These are phyloP conservation scores for Margaritispora aquatica DNA, from an alignment of 495 filamentous ascomycete genomes.

Conservation along the genomic window DNA sequence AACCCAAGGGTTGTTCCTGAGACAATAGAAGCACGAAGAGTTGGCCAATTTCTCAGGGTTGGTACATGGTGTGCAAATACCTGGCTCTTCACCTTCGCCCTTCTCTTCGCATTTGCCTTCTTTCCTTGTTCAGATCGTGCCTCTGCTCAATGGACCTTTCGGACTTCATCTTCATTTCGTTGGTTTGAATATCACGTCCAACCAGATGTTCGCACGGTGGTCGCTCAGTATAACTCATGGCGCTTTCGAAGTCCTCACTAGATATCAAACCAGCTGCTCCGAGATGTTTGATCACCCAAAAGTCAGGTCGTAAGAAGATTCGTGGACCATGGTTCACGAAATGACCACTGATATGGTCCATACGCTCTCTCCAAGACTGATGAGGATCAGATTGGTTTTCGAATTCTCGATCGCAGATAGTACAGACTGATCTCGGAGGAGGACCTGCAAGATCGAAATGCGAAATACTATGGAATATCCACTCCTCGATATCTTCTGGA, in stretches of 20 bases:
- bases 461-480: slow-evolving; percentile 36
- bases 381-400: background rate
- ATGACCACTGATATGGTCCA: slow-evolving; percentile 39
- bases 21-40: background rate
- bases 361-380: slow-evolving; percentile 24
- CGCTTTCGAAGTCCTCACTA: slow-evolving; percentile 5
- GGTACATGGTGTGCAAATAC: background rate
- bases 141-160: background rate
- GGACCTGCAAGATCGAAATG: slow-evolving; percentile 27
- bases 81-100: background rate
- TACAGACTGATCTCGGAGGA: slow-evolving; percentile 36
- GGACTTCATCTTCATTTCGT: slow-evolving; percentile 9
- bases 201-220: background rate
- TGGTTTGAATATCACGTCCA: background rate
- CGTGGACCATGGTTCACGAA: slow-evolving; percentile 11
- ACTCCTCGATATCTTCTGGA: slow-evolving; percentile 28
- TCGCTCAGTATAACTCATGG: slow-evolving; percentile 11
- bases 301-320: slow-evolving; percentile 32
- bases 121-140: slow-evolving; percentile 18
- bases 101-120: slow-evolving; percentile 11
- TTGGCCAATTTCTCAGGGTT: too few species aligned
- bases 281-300: slow-evolving; percentile 18
- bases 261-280: background rate
- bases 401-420: slow-evolving; percentile 36
- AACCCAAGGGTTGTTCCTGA: background rate